These are phyloP conservation scores for Croton laevigatus DNA, from an alignment of 441 rosid species.

Conservation along the genomic window DNA sequence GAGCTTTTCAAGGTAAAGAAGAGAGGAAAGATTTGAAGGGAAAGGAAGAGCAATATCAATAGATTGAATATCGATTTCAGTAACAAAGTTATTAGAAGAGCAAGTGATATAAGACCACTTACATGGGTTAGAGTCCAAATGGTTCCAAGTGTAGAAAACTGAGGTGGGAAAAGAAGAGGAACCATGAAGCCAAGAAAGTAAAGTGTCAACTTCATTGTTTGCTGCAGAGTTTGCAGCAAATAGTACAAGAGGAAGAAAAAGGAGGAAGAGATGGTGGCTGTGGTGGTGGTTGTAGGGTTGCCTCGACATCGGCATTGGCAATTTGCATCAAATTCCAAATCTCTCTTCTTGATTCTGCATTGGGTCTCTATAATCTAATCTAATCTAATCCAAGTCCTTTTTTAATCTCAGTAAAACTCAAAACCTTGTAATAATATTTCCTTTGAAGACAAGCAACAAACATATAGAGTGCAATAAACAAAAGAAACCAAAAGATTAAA, in stretches of 20 bases:
- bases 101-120: constrained; percentile 78
- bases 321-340: constrained; percentile 60
- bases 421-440: not conserved
- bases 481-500: constrained; percentile 21
- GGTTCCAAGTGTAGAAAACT: constrained; percentile 62
- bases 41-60: constrained; percentile 52
- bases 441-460: constrained; percentile 52
- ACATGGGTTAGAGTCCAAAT: constrained; percentile 60
- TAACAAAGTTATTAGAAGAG: constrained; percentile 59
- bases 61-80: constrained; percentile 59
- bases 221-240: constrained; percentile 25
- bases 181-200: constrained; percentile 71
- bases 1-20: constrained; percentile 48
- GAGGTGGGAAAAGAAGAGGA: constrained; percentile 43
- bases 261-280: constrained; percentile 24
- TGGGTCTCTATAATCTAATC: constrained; percentile 36
- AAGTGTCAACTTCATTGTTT: constrained; percentile 55
- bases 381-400: not conserved
- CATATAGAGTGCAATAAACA: constrained; percentile 19
- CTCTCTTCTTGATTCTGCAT: constrained; percentile 52
- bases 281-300: constrained; percentile 29
- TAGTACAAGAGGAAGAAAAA: constrained; percentile 29
- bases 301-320: constrained; percentile 70
- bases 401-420: constrained; percentile 4
- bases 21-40: constrained; percentile 52